phyloP scores from a whole-genome alignment of 192 early-diverging fungal genomes.

The Linnemannia hyalina region DNA sequence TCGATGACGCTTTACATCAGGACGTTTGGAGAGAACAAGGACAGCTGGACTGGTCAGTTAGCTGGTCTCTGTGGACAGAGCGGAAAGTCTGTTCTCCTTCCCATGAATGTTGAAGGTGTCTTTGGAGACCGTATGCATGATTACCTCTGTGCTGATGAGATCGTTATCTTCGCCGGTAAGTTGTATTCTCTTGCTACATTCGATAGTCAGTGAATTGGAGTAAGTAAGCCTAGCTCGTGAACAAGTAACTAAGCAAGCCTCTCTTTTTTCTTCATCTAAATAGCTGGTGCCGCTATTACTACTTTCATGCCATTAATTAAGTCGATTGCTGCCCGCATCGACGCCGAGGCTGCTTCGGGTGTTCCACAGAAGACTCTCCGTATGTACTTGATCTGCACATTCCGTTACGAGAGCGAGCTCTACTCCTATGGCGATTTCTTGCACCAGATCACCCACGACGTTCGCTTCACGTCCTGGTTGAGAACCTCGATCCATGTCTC shows the following conservation, averaged over 20 bases:
- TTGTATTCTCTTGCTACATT: not conserved
- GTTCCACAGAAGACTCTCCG: conserved; percentile 12
- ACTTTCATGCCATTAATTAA: conserved; percentile 25
- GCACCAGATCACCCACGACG: conserved; percentile 22
- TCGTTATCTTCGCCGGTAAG: conserved; percentile 24
- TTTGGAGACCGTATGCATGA: conserved; percentile 27
- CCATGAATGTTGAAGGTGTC: conserved; percentile 15
- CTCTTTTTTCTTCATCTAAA: not conserved
- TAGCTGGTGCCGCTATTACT: conserved; percentile 17
- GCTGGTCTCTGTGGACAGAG: conserved; percentile 1
- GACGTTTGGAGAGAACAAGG: not conserved
- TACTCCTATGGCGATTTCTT: conserved; percentile 27
- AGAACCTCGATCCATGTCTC: conserved; percentile 7
- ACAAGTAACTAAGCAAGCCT: not conserved
- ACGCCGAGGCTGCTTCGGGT: not conserved
- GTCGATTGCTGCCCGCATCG: conserved; percentile 24
- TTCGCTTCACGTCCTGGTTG: conserved; percentile 18
- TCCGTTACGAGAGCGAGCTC: conserved; percentile 31
- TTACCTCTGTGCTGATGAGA: conserved; percentile 8
- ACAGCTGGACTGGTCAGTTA: conserved; percentile 14
- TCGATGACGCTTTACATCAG: conserved; percentile 21
- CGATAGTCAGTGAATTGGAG: not conserved
- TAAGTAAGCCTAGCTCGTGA: not conserved
- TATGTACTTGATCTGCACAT: conserved; percentile 39
- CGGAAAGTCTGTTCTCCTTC: not conserved